Base-by-base conservation (phyloP, 2,329 filamentous ascomycete genomes). In the Botrytis sinoallii region DNA sequence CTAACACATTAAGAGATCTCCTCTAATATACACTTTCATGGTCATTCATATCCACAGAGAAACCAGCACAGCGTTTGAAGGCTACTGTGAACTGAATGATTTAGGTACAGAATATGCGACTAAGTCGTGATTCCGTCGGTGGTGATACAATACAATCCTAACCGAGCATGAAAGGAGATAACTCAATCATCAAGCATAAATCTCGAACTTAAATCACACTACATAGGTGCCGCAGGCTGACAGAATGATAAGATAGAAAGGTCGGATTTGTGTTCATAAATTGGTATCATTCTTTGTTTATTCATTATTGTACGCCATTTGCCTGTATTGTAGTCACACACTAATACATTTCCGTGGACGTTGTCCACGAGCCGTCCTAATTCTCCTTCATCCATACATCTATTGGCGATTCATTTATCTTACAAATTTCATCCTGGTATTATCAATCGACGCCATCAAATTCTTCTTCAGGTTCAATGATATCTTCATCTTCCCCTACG, bases 231-330 rank as follows among this genome's bases (percentile, higher is more conserved):
- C 14, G 1, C 16, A 42, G 35, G 25, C 14, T 55, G 5, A 55
- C 64, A 52, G 4, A n/a, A 29, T 32, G 35, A n/a, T n/a, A 42
- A 40, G 25, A 42, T 25, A n/a, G 25, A 18, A 57, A 42, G 8
- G 16, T 10, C 18, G 14, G 40, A 67, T 32, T 69, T 3, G 22
- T 69, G 35, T 57, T 42, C n/a, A 32, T 42, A 57, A 9, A 29
- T 42, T 69, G 48, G 46, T 68, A 69, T 69, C 38, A 32, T 57
- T 44, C 48, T 59, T 42, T 69, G 18, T 59, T 57, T 25, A 32
- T 69, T 57, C 48, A 57, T 69, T 69, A 57, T 25, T 42, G n/a
- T 42, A 69, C n/a, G 48, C 10, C n/a, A 42, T 69, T 57, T 18
- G 22, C 64, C 38, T 18, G 48, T 57, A 57, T 22, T 40, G 38